phyloP scores from a whole-genome alignment of 768 basidiomycete species.

The Neoboletus subvelutipes region DNA sequence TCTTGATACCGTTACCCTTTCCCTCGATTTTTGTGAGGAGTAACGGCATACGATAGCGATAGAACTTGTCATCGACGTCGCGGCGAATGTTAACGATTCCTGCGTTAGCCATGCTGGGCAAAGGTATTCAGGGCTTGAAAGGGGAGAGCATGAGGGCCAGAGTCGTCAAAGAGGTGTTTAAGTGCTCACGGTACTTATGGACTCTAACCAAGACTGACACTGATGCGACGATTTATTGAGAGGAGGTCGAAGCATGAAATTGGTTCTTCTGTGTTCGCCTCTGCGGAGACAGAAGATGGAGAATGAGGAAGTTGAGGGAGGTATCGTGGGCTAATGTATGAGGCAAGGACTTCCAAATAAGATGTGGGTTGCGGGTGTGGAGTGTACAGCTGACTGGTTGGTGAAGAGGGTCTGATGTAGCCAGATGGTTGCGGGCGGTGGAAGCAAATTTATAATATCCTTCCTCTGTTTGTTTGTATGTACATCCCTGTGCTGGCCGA shows the following conservation, averaged over 20 bases:
- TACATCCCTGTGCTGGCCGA: background rate
- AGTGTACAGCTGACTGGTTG: background rate
- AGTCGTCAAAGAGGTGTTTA: background rate
- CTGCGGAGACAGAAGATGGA: conserved; percentile 33
- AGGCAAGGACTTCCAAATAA: background rate
- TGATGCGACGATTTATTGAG: conserved; percentile 68
- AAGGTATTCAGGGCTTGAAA: conserved; percentile 54
- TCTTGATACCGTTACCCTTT: conserved; percentile 99
- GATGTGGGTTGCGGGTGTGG: conserved; percentile 8
- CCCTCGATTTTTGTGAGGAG: conserved; percentile 97
- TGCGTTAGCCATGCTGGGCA: conserved; percentile 79
- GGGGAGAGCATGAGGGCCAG: background rate
- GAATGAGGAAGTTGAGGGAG: conserved; percentile 20
- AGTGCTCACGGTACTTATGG: conserved; percentile 51
- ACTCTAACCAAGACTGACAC: conserved; percentile 52
- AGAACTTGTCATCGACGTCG: conserved; percentile 96
- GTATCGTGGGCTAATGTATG: conserved; percentile 27
- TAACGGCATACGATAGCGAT: conserved; percentile 96
- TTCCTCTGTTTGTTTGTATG: conserved; percentile 26
- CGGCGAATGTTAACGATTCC: conserved; percentile 91
- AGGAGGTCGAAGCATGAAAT: conserved; percentile 92
- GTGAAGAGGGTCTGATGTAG: background rate
- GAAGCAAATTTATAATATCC: conserved; percentile 28
- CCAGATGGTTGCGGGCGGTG: background rate
- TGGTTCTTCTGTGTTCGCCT: conserved; percentile 34